Percentiles rank a stretch among this genome's conserved stretches.
Conservation (phyloP, 2,329 filamentous ascomycete genomes). For the Fusarium sublunatum region DNA sequence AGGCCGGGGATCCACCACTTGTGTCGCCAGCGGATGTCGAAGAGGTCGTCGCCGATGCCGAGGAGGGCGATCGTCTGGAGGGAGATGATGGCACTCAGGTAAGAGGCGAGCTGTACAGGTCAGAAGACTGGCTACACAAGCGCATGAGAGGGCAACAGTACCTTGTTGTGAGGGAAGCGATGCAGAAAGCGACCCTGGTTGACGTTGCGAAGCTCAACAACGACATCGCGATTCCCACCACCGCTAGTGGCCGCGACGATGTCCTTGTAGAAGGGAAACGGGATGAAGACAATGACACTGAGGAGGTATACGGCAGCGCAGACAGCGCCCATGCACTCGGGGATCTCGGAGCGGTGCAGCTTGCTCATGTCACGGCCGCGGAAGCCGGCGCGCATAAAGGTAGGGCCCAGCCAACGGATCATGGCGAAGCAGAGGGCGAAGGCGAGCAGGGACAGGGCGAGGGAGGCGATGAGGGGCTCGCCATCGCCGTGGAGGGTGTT, state of each 20-base stretch:
- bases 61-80: constrained; percentile 91
- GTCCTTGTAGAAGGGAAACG: constrained; percentile 98
- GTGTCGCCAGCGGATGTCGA: constrained; percentile 98
- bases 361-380: constrained; percentile 91
- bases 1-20: constrained; percentile 98
- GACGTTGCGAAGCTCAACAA: constrained; percentile 77
- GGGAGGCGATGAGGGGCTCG: constrained; percentile 86
- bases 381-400: constrained; percentile 88
- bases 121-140: background rate
- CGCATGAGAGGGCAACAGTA: constrained; percentile 49
- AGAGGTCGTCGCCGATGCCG: constrained; percentile 93
- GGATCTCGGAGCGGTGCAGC: constrained; percentile 76
- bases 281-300: constrained; percentile 89
- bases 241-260: constrained; percentile 95
- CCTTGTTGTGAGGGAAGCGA: constrained; percentile 94
- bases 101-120: constrained; percentile 80
- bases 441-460: constrained; percentile 86
- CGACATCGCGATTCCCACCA: constrained; percentile 89
- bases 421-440: constrained; percentile 86
- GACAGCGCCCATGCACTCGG: constrained; percentile 95
- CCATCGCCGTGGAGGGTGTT: constrained; percentile 88
- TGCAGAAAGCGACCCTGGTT: constrained; percentile 88
- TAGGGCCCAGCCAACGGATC: constrained; percentile 91
- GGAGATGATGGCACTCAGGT: constrained; percentile 92
- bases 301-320: constrained; percentile 94